phyloP scores from a whole-genome alignment of 805 yeast species.

The Pichia exigua region DNA sequence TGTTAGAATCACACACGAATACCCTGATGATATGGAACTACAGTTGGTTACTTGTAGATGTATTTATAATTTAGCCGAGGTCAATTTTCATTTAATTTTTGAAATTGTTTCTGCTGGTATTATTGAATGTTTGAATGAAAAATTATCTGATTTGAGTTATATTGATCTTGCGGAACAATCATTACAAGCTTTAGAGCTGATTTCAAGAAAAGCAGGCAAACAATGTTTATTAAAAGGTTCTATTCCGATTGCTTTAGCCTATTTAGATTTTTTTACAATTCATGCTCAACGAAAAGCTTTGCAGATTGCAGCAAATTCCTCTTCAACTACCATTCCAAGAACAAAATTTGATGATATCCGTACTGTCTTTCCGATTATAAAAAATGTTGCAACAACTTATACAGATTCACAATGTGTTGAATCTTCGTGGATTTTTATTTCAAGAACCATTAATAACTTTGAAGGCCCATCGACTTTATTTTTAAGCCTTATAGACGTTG shows the following conservation, averaged over 20 bases:
- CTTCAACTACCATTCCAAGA: conserved; percentile 43
- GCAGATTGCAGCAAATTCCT: conserved; percentile 61
- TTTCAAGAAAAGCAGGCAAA: conserved; percentile 47
- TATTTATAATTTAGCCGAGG: conserved; percentile 71
- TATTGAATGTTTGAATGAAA: conserved; percentile 55
- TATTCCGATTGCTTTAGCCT: conserved; percentile 56
- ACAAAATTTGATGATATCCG: conserved; percentile 41
- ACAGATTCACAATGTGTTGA: conserved; percentile 56
- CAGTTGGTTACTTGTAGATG: conserved; percentile 81
- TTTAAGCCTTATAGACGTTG: conserved; percentile 34
- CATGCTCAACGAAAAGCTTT: conserved; percentile 85
- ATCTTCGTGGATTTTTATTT: conserved; percentile 56
- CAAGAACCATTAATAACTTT: conserved; percentile 48
- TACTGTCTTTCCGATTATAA: conserved; percentile 52
- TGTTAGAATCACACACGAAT: conserved; percentile 48
- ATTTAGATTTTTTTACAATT: conserved; percentile 78
- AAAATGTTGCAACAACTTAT: conserved; percentile 45
- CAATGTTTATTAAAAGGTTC: conserved; percentile 54
- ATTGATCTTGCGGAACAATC: conserved; percentile 93
- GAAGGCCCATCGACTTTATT: conserved; percentile 34
- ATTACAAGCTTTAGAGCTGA: conserved; percentile 61
- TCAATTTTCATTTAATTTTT: conserved; percentile 54
- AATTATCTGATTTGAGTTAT: conserved; percentile 65
- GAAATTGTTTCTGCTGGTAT: conserved; percentile 59
- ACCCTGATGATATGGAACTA: conserved; percentile 65